These are phyloP conservation scores for Coemansia sp. DNA, from an alignment of 192 early-diverging fungal species.

Conservation along the genomic window DNA sequence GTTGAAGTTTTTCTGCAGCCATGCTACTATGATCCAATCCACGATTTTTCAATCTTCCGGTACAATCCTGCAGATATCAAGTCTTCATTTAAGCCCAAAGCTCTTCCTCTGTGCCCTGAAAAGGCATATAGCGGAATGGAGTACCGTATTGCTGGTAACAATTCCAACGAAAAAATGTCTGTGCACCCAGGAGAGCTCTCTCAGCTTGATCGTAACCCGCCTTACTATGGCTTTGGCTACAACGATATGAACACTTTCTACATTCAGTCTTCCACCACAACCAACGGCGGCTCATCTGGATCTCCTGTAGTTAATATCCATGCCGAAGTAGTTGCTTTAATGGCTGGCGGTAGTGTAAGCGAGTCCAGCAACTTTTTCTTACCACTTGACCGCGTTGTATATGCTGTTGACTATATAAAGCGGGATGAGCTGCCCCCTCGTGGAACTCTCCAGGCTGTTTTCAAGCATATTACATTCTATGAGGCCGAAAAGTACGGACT, in stretches of 20 bases:
- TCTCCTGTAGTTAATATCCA: constrained; percentile 73
- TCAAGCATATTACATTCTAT: constrained; percentile 62
- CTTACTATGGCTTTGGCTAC: constrained; percentile 54
- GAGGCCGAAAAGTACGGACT: constrained; percentile 29
- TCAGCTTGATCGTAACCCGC: constrained; percentile 66
- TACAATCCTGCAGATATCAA: constrained; percentile 66
- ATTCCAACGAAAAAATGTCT: constrained; percentile 74
- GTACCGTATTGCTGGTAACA: constrained; percentile 70
- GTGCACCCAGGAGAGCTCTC: constrained; percentile 73
- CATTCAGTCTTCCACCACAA: constrained; percentile 66
- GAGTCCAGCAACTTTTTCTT: constrained; percentile 61
- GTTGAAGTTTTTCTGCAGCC: constrained; percentile 66
- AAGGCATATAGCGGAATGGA: constrained; percentile 68
- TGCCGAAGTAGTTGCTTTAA: constrained; percentile 71
- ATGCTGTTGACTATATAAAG: constrained; percentile 60
- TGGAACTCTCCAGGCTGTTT: constrained; percentile 72
- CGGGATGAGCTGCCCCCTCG: constrained; percentile 59
- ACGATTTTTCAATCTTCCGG: constrained; percentile 78
- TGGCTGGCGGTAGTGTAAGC: constrained; percentile 53
- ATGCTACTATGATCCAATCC: constrained; percentile 71
- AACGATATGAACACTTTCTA: constrained; percentile 82
- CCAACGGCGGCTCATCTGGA: constrained; percentile 65
- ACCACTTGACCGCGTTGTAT: constrained; percentile 65
- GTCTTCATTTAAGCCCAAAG: constrained; percentile 14
- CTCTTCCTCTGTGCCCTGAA: constrained; percentile 60